Base-by-base conservation (phyloP, 306 rosid species). In the Alnus rubra region DNA sequence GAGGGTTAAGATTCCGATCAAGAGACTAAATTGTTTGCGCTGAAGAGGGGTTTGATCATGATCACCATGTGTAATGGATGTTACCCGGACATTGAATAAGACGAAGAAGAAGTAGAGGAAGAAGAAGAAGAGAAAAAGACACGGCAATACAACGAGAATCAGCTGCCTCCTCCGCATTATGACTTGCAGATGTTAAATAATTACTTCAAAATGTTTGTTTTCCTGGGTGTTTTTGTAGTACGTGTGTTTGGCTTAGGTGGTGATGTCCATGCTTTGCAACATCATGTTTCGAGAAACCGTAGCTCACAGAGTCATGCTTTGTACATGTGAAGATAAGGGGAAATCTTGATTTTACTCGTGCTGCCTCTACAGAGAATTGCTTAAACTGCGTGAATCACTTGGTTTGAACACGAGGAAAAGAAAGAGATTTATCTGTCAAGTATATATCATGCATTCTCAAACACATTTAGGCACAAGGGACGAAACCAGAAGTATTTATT, bases 1-100 rank as follows among this genome's bases (percentile, higher is more conserved):
- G 0, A 63, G 75, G 44, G 85, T 85, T 74, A 85, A 47, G 42
- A 81, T 78, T 9, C 85, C 85, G 8, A 85, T 71, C 52, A 81
- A 47, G 71, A 81, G 64, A 74, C 80, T 77, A 19, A 81, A 81
- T 10, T 69, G 48, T 60, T 39, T 35, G 15, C 28, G 69, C 8
- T 53, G 19, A 13, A 33, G 30, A 62, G 56, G 44, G 11, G 30
- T 42, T 73, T 48, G 5, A 28, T 12, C 31, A 42, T 44, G 35
- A 55, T 16, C 12, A 23, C 70, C 23, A 3, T 58, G 23, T 5
- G 55, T n/a, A 14, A 42, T 9, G 70, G 64, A 28, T 39, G 14
- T 60, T 44, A 37, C 23, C 6, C 45, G 56, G 54, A 39, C 9
- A 60, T 75, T 76, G 33, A 79, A 75, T 71, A 83, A 62, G 33